phyloP scores from a whole-genome alignment of 805 yeast species.

The Jamesozyma spencerorum region DNA sequence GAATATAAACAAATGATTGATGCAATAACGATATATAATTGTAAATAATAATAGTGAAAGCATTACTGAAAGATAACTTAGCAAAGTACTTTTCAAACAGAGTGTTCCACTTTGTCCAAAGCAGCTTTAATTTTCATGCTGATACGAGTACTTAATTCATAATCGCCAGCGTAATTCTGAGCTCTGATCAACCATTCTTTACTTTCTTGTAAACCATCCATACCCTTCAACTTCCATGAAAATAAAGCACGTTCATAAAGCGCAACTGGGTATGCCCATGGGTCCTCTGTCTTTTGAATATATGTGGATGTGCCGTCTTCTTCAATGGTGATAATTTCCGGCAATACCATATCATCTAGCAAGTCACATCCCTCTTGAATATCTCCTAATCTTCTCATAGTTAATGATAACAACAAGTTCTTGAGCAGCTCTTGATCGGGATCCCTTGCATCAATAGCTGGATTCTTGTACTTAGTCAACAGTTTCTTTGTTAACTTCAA shows the following conservation, averaged over 20 bases:
- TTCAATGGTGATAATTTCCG: slow-evolving; percentile 33
- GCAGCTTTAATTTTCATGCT: slow-evolving; percentile 86
- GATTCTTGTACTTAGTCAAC: slow-evolving; percentile 41
- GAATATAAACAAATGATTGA: no score
- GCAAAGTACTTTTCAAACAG: no score
- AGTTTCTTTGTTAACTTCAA: slow-evolving; percentile 45
- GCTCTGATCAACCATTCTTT: slow-evolving; percentile 65
- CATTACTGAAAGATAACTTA: no score
- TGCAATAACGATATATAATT: no score
- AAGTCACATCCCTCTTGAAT: slow-evolving; percentile 48
- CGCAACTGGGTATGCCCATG: slow-evolving; percentile 84
- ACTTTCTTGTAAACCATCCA: slow-evolving; percentile 40
- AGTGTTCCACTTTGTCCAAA: slow-evolving; percentile 53
- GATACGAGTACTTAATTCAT: slow-evolving; percentile 82
- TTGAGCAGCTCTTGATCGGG: slow-evolving; percentile 59
- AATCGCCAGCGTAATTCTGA: slow-evolving; percentile 71
- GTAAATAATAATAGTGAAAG: background rate
- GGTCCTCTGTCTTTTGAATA: slow-evolving; percentile 49
- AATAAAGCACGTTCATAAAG: slow-evolving; percentile 77
- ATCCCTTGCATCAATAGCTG: slow-evolving; percentile 39
- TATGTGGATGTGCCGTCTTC: slow-evolving; percentile 37
- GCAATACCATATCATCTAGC: slow-evolving; percentile 44
- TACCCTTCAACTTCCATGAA: slow-evolving; percentile 57
- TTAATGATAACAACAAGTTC: slow-evolving; percentile 51
- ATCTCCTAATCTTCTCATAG: slow-evolving; percentile 56